phyloP scores from a whole-genome alignment of 208 protist species.

The Crithidia mellificae region DNA sequence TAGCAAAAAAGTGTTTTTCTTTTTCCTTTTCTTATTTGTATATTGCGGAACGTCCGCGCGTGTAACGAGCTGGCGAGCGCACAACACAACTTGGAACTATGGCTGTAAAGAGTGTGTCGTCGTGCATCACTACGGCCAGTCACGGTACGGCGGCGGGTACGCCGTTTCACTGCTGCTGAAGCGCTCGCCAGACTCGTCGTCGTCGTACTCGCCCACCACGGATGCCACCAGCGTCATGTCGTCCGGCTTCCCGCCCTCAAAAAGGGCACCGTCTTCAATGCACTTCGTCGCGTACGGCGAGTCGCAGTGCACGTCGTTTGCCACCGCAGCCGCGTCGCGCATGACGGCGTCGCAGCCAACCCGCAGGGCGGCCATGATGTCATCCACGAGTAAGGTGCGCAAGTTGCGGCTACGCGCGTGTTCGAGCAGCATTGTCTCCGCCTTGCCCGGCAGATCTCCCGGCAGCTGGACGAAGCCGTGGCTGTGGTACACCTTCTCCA shows the following conservation, averaged over 20 bases:
- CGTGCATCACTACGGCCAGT: slow-evolving; percentile 82
- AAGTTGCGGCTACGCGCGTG: slow-evolving; percentile 20
- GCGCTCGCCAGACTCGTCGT: slow-evolving; percentile 43
- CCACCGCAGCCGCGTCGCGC: slow-evolving; percentile 32
- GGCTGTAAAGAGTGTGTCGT: too few relatives aligned
- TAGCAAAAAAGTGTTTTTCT: too few relatives aligned
- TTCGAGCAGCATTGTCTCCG: not conserved
- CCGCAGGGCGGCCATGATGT: slow-evolving; percentile 52
- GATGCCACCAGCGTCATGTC: slow-evolving; percentile 74
- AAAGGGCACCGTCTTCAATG: slow-evolving; percentile 62
- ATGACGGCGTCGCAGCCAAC: slow-evolving; percentile 40
- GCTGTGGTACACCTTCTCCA: slow-evolving; percentile 32
- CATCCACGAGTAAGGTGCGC: slow-evolving; percentile 37
- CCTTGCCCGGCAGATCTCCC: slow-evolving; percentile 1
- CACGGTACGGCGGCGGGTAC: slow-evolving; percentile 58
- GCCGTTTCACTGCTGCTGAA: slow-evolving; percentile 42
- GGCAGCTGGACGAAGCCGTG: slow-evolving; percentile 22
- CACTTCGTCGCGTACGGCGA: slow-evolving; percentile 68
- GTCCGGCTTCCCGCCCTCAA: slow-evolving; percentile 77
- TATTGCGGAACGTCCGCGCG: too few relatives aligned
- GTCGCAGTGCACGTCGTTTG: slow-evolving; percentile 51
- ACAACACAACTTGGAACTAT: too few relatives aligned
- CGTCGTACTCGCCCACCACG: slow-evolving; percentile 58
- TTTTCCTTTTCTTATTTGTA: too few relatives aligned
- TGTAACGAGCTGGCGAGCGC: too few relatives aligned